Base-by-base conservation (phyloP, 2,329 filamentous ascomycete species). In the Sclerotinia sclerotiorum region DNA sequence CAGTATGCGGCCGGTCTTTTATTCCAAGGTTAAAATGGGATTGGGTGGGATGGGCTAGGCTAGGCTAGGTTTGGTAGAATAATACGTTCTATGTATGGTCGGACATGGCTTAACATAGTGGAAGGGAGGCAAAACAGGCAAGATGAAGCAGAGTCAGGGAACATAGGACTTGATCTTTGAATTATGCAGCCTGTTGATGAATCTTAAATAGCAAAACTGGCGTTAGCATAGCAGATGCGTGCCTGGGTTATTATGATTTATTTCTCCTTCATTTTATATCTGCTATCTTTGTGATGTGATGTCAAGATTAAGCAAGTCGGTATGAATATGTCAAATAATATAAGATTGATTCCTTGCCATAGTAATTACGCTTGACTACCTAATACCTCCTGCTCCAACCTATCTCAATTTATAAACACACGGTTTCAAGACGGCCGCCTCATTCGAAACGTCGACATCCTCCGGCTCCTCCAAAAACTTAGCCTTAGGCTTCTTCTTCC, bases 381-480 rank as follows among this genome's bases (percentile, higher is more conserved):
- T n/a, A 8, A 27, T 35, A 21, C 8, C 7, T 5, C 8, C 17
- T 15, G 24, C 21, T 15, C 4, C 7, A 13, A 8, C 42, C 55
- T 70, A 78, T 70, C 94, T 87, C 73, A 94, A 86, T 82, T 98
- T 98, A 81, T 98, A 98, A 70, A 98, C 88, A 81, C 95, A 98
- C 24, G 95, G 95, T 83, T 98, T 98, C 74, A 99, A 80, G 68
- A 94, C 84, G 44, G 78, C 80, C 65, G 82, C 81, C 77, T 90
- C 92, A 73, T 90, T 88, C 6, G 83, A 84, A 72, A 89, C 87
- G 70, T 86, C 85, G 70, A 88, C 84, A 21, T 46, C 44, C 24
- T 84, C 85, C 46, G 83, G 85, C 72, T 90, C 87, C 71, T 89
- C 88, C 69, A 88, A 81, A 76, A 89, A 89, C 77, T 86, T 87